A percentile compares a stretch with the other conserved stretches of the same genome.
These are phyloP conservation scores for Euptelea pleiosperma DNA, from an alignment of 164 flowering plant species.

Conservation along the genomic window DNA sequence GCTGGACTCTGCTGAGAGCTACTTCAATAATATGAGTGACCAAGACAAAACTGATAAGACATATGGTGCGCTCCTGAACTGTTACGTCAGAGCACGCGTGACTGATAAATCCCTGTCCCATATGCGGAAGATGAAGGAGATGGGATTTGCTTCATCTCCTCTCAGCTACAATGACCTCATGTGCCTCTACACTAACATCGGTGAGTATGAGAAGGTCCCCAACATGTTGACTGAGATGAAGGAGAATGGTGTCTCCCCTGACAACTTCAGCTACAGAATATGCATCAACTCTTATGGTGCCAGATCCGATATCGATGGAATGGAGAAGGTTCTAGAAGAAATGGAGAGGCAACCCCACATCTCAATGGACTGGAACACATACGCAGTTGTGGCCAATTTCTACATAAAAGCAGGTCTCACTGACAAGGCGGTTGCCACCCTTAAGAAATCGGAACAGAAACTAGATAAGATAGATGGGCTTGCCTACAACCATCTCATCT, in stretches of 20 bases:
- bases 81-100: conserved; percentile 56
- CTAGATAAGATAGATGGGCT: conserved; percentile 41
- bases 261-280: conserved; percentile 69
- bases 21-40: conserved; percentile 46
- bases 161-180: conserved; percentile 63
- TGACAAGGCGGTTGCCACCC: conserved; percentile 40
- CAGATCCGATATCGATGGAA: conserved; percentile 46
- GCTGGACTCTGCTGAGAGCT: conserved; percentile 47
- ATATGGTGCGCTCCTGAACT: conserved; percentile 71
- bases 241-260: conserved; percentile 43
- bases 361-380: conserved; percentile 64
- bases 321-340: conserved; percentile 53
- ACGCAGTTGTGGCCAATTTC: conserved; percentile 51
- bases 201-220: conserved; percentile 55
- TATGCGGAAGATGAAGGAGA: conserved; percentile 63
- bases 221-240: conserved; percentile 58
- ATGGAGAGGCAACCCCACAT: conserved; percentile 53
- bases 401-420: conserved; percentile 47
- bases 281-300: conserved; percentile 65
- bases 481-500: conserved; percentile 56
- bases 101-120: conserved; percentile 47
- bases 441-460: conserved; percentile 52
- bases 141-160: conserved; percentile 47
- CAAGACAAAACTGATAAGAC: conserved; percentile 53
- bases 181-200: conserved; percentile 50